Conservation (phyloP, 345 rosid species). For the Lenwebbia sp. region DNA sequence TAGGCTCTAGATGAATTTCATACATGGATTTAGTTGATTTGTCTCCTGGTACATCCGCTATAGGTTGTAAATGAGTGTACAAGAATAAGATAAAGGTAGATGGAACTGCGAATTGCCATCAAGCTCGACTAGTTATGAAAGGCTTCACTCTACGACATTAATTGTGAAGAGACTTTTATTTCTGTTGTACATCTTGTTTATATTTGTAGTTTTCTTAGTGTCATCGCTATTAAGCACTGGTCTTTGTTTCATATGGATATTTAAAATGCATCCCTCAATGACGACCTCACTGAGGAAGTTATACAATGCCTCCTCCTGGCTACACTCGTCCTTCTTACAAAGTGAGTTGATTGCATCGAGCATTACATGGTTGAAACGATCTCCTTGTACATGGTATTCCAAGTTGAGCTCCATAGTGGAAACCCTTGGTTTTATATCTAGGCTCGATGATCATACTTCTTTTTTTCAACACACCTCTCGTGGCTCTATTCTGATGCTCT, state of each 20-base stretch:
- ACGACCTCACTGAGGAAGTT: background rate
- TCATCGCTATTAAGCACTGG: background rate
- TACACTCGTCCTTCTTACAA: background rate
- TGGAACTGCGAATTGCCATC: background rate
- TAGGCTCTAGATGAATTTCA: background rate
- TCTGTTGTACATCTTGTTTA: background rate
- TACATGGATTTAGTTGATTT: background rate
- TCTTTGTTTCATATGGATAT: background rate
- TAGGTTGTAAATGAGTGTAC: background rate
- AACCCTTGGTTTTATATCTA: background rate
- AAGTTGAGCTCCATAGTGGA: background rate
- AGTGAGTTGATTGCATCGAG: background rate
- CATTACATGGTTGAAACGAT: background rate
- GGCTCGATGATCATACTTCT: background rate
- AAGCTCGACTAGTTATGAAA: background rate
- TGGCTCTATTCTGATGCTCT: background rate
- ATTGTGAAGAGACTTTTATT: background rate
- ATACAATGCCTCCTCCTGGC: background rate
- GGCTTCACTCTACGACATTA: background rate
- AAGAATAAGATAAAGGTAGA: background rate
- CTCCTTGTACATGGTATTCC: background rate
- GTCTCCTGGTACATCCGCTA: accelerated
- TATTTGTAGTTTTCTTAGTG: background rate
- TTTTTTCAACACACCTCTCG: background rate
- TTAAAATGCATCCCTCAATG: background rate